phyloP scores from a whole-genome alignment of 1,284 basidiomycete species.

The Puccinia novopanici region DNA sequence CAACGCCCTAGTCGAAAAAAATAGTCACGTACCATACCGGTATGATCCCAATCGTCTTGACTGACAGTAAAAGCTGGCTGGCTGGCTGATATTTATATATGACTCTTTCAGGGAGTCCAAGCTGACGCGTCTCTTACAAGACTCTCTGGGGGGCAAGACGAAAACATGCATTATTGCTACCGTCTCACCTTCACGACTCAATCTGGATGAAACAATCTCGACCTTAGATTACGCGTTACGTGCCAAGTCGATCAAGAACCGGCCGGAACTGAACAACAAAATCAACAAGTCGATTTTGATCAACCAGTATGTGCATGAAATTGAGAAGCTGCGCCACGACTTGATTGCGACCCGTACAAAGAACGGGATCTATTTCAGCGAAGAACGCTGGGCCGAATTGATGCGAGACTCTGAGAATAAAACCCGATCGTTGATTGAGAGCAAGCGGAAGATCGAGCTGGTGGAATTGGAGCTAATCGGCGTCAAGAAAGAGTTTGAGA shows the following conservation, averaged over 20 bases:
- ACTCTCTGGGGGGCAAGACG: conserved; percentile 95
- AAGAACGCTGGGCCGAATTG: conserved; percentile 83
- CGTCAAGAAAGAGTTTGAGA: conserved; percentile 85
- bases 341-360: conserved; percentile 86
- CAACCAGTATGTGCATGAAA: conserved; percentile 93
- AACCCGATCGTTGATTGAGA: conserved; percentile 75
- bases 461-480: conserved; percentile 77
- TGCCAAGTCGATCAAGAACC: conserved; percentile 93
- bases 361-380: conserved; percentile 88
- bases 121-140: conserved; percentile 93
- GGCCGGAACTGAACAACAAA: conserved; percentile 91
- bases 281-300: conserved; percentile 89
- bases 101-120: conserved; percentile 65
- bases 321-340: conserved; percentile 88
- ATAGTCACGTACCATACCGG: conserved; percentile 88
- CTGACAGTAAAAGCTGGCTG: not conserved
- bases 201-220: conserved; percentile 95
- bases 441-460: conserved; percentile 76
- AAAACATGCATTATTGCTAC: conserved; percentile 99
- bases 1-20: conserved; percentile 90
- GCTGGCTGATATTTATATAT: not conserved
- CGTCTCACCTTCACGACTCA: conserved; percentile 83
- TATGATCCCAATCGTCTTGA: not conserved
- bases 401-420: conserved; percentile 73
- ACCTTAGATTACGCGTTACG: conserved; percentile 96